These are phyloP conservation scores for Fraxinus americana DNA, from an alignment of 257 asterid genomes.

Conservation along the genomic window DNA sequence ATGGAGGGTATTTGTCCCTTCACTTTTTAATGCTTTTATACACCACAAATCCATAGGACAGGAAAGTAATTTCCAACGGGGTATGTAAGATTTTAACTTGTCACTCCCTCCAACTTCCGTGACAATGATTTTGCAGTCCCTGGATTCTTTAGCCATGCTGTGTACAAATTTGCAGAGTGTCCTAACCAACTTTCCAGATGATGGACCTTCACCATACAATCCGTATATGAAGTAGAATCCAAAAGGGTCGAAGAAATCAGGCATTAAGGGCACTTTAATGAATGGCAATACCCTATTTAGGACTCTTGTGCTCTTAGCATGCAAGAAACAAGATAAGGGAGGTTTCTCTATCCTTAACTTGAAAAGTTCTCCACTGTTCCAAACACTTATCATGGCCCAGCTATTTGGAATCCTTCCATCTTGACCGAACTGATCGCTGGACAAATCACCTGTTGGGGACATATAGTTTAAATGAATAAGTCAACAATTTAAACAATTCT, in stretches of 20 bases:
- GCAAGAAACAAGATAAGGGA: slow-evolving; percentile 30
- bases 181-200: slow-evolving; percentile 36
- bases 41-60: slow-evolving; percentile 49
- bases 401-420: slow-evolving; percentile 27
- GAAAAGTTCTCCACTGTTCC: slow-evolving; percentile 37
- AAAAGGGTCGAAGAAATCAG: slow-evolving; percentile 34
- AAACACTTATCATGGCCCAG: slow-evolving; percentile 49
- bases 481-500: background rate
- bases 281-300: slow-evolving; percentile 31
- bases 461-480: background rate
- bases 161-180: slow-evolving; percentile 38
- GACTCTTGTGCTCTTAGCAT: slow-evolving; percentile 24
- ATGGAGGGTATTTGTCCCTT: background rate
- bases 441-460: background rate
- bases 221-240: slow-evolving; percentile 45
- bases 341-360: slow-evolving; percentile 37
- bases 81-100: slow-evolving; percentile 30
- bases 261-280: slow-evolving; percentile 24
- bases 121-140: slow-evolving; percentile 36
- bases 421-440: slow-evolving; percentile 4
- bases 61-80: slow-evolving; percentile 44
- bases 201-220: slow-evolving; percentile 33
- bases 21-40: slow-evolving; percentile 35
- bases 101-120: slow-evolving; percentile 38
- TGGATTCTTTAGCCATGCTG: slow-evolving; percentile 28